Conservation (phyloP, 371 early-diverging fungal genomes). For the Encephalitozoon cuniculi region DNA sequence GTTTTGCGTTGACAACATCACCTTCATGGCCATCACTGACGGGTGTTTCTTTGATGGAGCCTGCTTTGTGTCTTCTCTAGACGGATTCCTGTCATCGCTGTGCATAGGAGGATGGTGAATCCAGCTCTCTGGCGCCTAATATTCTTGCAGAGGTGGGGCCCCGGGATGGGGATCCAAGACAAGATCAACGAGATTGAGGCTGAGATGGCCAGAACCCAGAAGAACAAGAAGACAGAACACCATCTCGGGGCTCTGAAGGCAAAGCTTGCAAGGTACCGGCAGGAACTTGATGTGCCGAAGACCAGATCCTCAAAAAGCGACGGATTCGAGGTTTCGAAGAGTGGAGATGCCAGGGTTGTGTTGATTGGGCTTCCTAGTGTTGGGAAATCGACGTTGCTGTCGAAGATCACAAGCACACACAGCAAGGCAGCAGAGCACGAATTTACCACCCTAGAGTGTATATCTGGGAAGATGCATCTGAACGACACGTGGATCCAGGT, state of each 20-base stretch:
- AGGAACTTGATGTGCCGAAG: conserved; percentile 51
- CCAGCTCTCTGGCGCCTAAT: background rate
- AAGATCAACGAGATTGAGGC: conserved; percentile 59
- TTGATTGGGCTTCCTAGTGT: conserved; percentile 60
- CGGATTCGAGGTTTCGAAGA: conserved; percentile 57
- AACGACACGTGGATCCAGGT: conserved; percentile 58
- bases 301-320: conserved; percentile 22
- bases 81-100: conserved; percentile 50
- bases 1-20: conserved; percentile 44
- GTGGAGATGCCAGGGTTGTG: conserved; percentile 56
- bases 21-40: conserved; percentile 59
- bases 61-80: conserved; percentile 33
- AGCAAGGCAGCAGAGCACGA: conserved; percentile 59
- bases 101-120: background rate
- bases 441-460: conserved; percentile 58
- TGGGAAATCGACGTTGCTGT: conserved; percentile 58
- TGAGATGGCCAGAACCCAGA: conserved; percentile 60
- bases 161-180: conserved; percentile 57
- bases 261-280: conserved; percentile 53
- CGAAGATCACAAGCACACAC: conserved; percentile 55
- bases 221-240: conserved; percentile 59
- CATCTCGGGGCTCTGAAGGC: conserved; percentile 59
- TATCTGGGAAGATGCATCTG: conserved; percentile 55
- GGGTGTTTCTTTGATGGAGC: conserved; percentile 18
- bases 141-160: background rate